Evolutionary conservation across 371 early-diverging fungal genomes (phyloP).

Genomic region (Mortierella polycephala): DNA sequence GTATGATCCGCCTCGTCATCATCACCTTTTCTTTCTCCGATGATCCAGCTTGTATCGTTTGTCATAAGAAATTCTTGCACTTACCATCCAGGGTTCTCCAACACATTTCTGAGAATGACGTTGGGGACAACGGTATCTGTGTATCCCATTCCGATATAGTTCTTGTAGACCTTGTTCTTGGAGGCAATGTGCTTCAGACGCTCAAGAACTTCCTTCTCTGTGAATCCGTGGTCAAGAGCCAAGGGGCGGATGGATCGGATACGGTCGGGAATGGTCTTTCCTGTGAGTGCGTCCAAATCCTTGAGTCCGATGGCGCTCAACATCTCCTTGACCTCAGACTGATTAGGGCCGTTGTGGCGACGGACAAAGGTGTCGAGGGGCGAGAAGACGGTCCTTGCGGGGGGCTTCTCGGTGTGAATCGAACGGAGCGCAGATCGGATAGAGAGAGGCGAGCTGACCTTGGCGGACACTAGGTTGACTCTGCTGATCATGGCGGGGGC

Average conservation of each 20-base stretch:
- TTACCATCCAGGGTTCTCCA: conserved; percentile 99
- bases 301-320: conserved; percentile 79
- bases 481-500: conserved; percentile 14
- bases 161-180: conserved; percentile 90
- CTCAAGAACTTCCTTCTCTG: conserved; percentile 87
- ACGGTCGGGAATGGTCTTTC: conserved; percentile 84
- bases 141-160: conserved; percentile 97
- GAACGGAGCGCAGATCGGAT: conserved; percentile 51
- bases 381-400: conserved; percentile 59
- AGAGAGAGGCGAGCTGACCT: conserved; percentile 29
- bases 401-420: conserved; percentile 53
- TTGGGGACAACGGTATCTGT: conserved; percentile 89
- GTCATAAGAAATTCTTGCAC: conserved; percentile 74
- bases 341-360: conserved; percentile 91
- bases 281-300: conserved; percentile 82
- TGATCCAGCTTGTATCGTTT: background rate
- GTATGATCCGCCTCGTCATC: too few relatives aligned
- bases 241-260: conserved; percentile 81
- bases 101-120: conserved; percentile 93
- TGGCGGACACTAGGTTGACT: conserved; percentile 7
- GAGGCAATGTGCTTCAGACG: conserved; percentile 83
- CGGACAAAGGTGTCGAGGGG: conserved; percentile 80
- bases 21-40: background rate
- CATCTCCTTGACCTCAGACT: conserved; percentile 81
- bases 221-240: conserved; percentile 71